A percentile compares a stretch with the other conserved stretches of the same genome.
phyloP scores from a whole-genome alignment of 768 basidiomycete species.

The Arthromyces matolae region DNA sequence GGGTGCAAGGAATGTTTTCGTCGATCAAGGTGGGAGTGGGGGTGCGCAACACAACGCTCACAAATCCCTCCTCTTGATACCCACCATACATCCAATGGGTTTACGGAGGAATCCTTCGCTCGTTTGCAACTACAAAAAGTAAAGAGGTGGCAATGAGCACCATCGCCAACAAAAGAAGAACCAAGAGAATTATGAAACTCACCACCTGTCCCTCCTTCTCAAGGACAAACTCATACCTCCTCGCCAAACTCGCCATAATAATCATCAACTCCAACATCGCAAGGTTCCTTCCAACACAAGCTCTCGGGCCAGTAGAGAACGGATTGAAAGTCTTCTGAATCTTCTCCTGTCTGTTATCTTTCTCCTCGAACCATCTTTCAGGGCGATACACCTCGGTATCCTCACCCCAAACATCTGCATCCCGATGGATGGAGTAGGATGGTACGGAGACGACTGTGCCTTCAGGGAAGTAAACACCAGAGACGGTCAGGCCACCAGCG shows the following conservation, averaged over 20 bases:
- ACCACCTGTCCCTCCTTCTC: slow-evolving; percentile 54
- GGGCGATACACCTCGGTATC: slow-evolving; percentile 74
- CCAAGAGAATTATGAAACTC: slow-evolving; percentile 7
- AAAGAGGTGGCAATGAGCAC: too few relatives aligned
- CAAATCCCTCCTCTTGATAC: slow-evolving; percentile 60
- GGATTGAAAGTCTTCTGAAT: slow-evolving; percentile 80
- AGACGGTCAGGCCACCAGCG: slow-evolving; percentile 62
- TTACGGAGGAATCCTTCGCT: slow-evolving; percentile 88
- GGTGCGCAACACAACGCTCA: slow-evolving; percentile 10
- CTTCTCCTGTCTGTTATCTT: slow-evolving; percentile 41
- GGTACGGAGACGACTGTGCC: slow-evolving; percentile 81
- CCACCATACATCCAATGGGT: slow-evolving; percentile 68
- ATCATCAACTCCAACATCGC: slow-evolving; percentile 77
- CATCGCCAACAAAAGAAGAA: slow-evolving; percentile 9
- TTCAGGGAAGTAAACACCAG: slow-evolving; percentile 58
- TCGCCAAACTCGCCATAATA: slow-evolving; percentile 77
- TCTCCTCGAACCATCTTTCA: slow-evolving; percentile 81
- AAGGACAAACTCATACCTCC: slow-evolving; percentile 72
- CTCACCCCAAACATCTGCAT: slow-evolving; percentile 68
- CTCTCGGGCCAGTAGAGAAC: slow-evolving; percentile 80
- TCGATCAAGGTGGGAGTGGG: too few relatives aligned
- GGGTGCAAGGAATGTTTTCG: too few relatives aligned
- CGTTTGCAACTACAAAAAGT: slow-evolving; percentile 55
- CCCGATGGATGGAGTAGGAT: slow-evolving; percentile 79
- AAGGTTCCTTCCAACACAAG: slow-evolving; percentile 82